Evolutionary conservation across 2,329 filamentous ascomycete species (phyloP), one percentile per base, ranked within the genome.

Genomic region (Bipolaris oryzae): DNA sequence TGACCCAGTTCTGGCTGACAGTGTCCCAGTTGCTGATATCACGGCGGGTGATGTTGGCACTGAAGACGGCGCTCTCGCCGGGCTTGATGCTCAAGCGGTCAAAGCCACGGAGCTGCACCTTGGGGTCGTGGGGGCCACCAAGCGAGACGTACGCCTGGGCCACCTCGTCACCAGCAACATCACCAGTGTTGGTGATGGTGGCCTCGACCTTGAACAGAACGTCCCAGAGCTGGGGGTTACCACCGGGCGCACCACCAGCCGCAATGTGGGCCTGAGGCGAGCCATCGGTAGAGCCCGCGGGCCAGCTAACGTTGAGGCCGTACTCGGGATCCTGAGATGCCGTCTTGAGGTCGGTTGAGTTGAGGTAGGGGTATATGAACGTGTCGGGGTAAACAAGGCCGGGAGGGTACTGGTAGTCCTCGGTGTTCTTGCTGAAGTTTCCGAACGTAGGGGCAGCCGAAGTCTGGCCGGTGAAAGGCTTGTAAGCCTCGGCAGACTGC

Each of bases 21-120:
- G 85, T 80, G 65, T 96, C 91, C 93, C 94, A 97, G 79, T 92
- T 95, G 73, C 89, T 92, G 53, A 97, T 66, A 71, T 97, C 94
- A 54, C 92, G 87, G 37, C 93, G 84, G 5, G 87, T 92, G 53
- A 97, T 77, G 15, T 87, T 83, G 0, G 85, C 87, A 0, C 76
- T 81, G 80, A 95, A 96, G 1, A 82, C 85, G 3, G 79, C 81
- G 49, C 83, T 86, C 75, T 86, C 75, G n/a, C 91, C 91, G 0
- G 91, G 84, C 3, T 84, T 80, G 61, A 97, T 87, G 47, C 81
- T 82, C 56, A 96, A 76, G 44, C 91, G 86, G 56, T 96, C 90
- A 69, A 97, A 98, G 42, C 88, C 88, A 59, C 94, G 88, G 13
- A 98, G 86, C 2, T 84, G 83, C 39, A 84, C 78, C 54, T 79